These are phyloP conservation scores for Mycena indigotica DNA, from an alignment of 768 basidiomycete genomes.

Conservation along the genomic window DNA sequence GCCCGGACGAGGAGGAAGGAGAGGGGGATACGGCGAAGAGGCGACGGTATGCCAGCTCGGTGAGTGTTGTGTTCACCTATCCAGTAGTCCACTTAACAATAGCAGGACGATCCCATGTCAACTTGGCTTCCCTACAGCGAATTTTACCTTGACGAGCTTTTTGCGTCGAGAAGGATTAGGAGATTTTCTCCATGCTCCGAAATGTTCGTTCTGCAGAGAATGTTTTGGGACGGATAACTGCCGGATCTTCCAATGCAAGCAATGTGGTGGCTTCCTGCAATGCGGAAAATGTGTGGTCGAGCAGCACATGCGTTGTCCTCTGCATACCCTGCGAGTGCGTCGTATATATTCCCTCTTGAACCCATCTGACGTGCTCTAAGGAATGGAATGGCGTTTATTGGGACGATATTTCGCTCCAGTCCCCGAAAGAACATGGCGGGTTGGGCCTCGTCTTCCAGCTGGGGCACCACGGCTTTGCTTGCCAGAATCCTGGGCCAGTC, in stretches of 20 bases:
- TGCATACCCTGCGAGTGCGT: neutral
- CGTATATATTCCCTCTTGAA: no score
- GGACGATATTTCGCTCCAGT: neutral
- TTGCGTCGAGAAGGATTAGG: neutral
- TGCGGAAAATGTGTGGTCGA: neutral
- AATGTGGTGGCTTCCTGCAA: neutral
- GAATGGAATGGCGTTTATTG: neutral
- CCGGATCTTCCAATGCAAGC: neutral
- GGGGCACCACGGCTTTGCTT: neutral
- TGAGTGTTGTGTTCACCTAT: neutral
- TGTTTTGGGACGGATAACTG: neutral
- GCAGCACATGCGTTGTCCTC: neutral
- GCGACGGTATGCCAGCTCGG: neutral
- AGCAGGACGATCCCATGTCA: neutral
- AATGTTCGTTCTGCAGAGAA: neutral
- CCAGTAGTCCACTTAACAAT: neutral
- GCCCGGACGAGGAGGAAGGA: neutral
- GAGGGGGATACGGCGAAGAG: neutral
- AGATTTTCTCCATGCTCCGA: neutral
- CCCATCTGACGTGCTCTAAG: neutral
- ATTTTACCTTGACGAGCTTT: neutral
- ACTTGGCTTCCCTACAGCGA: neutral
- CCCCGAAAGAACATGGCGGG: neutral
- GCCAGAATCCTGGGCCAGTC: neutral
- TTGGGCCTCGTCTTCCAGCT: neutral